phyloP scores from a whole-genome alignment of 805 yeast species.

The Schwanniomyces vanrijiae region DNA sequence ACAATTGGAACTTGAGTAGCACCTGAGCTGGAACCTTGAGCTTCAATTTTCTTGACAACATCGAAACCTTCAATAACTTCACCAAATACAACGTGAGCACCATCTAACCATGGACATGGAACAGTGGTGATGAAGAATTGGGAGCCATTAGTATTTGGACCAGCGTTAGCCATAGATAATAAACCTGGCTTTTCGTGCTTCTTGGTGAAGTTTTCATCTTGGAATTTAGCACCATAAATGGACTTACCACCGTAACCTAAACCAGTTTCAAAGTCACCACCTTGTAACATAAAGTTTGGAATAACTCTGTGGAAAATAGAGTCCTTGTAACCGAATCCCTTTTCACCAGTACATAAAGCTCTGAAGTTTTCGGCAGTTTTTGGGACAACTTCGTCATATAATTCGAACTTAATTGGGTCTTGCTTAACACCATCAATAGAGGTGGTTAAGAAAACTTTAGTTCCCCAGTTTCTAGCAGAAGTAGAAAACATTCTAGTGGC shows the following conservation, averaged over 20 bases:
- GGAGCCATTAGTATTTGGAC: conserved; percentile 97
- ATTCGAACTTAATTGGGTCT: conserved; percentile 41
- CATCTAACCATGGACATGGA: conserved; percentile 85
- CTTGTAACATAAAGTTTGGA: conserved; percentile 49
- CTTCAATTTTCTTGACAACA: conserved; percentile 77
- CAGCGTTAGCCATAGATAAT: conserved; percentile 97
- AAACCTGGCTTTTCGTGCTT: conserved; percentile 78
- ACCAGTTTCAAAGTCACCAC: conserved; percentile 50
- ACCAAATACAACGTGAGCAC: conserved; percentile 92
- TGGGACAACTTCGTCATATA: conserved; percentile 89
- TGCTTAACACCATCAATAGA: conserved; percentile 53
- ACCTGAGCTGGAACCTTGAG: conserved; percentile 52
- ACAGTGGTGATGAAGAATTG: conserved; percentile 96
- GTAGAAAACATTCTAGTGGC: conserved; percentile 52
- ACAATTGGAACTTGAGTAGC: conserved; percentile 47
- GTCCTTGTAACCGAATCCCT: conserved; percentile 45
- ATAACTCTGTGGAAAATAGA: conserved; percentile 49
- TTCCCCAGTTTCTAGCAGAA: conserved; percentile 43
- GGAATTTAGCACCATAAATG: conserved; percentile 68
- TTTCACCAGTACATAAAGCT: conserved; percentile 70
- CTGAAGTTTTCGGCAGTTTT: conserved; percentile 96
- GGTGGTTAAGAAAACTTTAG: conserved; percentile 59
- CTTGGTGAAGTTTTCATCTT: conserved; percentile 72
- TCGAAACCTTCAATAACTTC: conserved; percentile 83
- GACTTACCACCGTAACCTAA: conserved; percentile 49